Evolutionary conservation across 345 rosid species (phyloP), one percentile per base, ranked within the genome.

Genomic region (Adansonia digitata): DNA sequence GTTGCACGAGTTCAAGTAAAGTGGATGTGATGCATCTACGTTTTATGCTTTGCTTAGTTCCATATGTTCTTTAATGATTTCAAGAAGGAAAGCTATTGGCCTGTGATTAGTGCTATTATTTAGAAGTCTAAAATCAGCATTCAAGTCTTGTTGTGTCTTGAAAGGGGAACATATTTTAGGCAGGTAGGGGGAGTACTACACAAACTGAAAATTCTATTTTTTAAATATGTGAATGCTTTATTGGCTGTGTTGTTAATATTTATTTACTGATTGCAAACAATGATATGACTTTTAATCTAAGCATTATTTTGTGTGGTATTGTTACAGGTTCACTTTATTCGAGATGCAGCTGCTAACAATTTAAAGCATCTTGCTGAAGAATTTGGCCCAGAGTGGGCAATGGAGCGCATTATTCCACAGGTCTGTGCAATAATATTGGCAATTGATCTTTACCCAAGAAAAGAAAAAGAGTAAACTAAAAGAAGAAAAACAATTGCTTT

Each of bases 331-430:
- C 87, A 85, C 77, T 92, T 94, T 48, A 92, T 92, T 80, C 90
- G 97, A 26, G 97, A 92, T 75, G 94, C 94, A 57, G 97, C 97
- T 65, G 94, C 93, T 53, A 90, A 88, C 78, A 92, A 92, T 82
- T 77, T 92, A 68, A 92, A 88, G 82, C 91, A 89, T n/a, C 91
- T 92, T 12, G 94, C 94, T 29, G 97, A 92, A 77, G 94, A 92
- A 82, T 92, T 92, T 78, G 92, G 97, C 66, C 93, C 92, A 42
- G 91, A 90, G 39, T 92, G 97, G 97, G 93, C 97, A 77, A 90
- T 92, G 93, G 91, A 86, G 75, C 93, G 88, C 85, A 90, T 92
- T 72, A 84, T 90, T 77, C 94, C 94, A 12, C 94, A 90, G 94
- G 97, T 92, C 73, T 81, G 83, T 79, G 26, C 56, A 14, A 37